Evolutionary conservation across 495 filamentous ascomycete species (phyloP).

Genomic region (Tuber aestivum): DNA sequence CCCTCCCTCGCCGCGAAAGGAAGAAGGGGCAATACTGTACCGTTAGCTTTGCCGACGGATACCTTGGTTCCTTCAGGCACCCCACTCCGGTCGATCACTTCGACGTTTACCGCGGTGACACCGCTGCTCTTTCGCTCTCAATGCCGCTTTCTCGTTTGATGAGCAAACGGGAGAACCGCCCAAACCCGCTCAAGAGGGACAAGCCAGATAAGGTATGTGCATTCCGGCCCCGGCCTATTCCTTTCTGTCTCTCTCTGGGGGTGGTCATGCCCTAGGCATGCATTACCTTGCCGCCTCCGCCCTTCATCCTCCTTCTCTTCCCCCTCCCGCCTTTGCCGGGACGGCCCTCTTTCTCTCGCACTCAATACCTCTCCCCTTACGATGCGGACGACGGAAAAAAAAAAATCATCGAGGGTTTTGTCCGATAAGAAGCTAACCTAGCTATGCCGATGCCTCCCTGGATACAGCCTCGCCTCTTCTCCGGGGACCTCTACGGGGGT

Average conservation of each 20-base stretch:
- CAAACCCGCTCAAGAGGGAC: conserved; percentile 24
- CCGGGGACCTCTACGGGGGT: conserved; percentile 28
- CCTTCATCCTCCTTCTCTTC: not conserved
- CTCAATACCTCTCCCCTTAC: not conserved
- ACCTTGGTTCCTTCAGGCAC: not conserved
- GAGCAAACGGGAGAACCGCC: conserved; percentile 27
- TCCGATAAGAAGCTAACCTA: conserved; percentile 15
- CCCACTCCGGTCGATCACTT: not conserved
- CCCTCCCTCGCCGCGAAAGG: not conserved
- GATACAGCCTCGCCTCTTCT: conserved; percentile 31
- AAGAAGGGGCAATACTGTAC: not conserved
- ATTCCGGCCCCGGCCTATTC: conserved; percentile 5
- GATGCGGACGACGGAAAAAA: not conserved
- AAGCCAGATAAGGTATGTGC: conserved; percentile 34
- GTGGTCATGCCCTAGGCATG: conserved; percentile 4
- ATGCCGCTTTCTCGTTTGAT: conserved; percentile 31
- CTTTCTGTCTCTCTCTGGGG: conserved; percentile 6
- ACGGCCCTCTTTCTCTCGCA: not conserved
- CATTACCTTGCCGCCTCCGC: conserved; percentile 7
- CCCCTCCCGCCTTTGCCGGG: not conserved
- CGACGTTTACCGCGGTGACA: not conserved
- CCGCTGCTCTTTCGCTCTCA: not conserved
- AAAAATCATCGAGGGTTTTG: not conserved
- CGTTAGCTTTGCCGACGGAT: not conserved
- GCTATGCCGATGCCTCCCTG: conserved; percentile 14